These are phyloP conservation scores for Rheum nobile DNA, from an alignment of 148 eudicot genomes.

Conservation along the genomic window DNA sequence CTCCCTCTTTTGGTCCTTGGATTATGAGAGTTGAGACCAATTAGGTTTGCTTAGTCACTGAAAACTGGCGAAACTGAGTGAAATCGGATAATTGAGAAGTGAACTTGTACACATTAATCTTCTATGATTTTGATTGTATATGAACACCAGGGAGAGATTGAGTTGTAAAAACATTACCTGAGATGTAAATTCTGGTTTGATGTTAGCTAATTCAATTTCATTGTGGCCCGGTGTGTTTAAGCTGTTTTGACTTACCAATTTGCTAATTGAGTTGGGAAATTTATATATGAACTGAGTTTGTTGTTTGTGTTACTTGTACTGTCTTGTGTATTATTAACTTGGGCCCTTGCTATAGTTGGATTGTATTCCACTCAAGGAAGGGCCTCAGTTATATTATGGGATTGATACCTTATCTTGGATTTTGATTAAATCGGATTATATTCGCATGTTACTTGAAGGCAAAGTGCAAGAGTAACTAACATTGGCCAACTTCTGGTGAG, in stretches of 20 bases:
- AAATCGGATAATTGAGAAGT: not conserved
- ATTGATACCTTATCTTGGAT: not conserved
- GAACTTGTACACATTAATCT: not conserved
- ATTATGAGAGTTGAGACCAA: not conserved
- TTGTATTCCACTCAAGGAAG: not conserved
- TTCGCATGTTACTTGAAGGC: slow-evolving; percentile 22
- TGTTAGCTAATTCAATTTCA: too few relatives aligned
- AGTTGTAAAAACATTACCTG: not conserved
- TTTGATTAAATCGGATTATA: not conserved
- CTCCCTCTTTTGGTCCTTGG: not conserved
- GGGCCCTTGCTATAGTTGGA: not conserved
- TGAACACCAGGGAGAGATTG: not conserved
- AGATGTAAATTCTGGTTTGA: not conserved
- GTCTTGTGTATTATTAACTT: not conserved
- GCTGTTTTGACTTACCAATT: not conserved
- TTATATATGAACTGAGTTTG: not conserved
- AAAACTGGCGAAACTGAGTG: not conserved
- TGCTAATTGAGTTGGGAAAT: not conserved
- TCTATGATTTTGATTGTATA: not conserved
- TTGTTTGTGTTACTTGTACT: not conserved
- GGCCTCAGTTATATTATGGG: not conserved
- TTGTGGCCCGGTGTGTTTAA: not conserved
- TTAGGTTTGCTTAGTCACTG: not conserved
- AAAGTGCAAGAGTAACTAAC: slow-evolving; percentile 45
- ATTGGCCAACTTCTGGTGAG: slow-evolving; percentile 63